Percentiles rank a stretch among this genome's conserved stretches.
Conservation (phyloP, 306 rosid genomes). For the Carpinus viminea region DNA sequence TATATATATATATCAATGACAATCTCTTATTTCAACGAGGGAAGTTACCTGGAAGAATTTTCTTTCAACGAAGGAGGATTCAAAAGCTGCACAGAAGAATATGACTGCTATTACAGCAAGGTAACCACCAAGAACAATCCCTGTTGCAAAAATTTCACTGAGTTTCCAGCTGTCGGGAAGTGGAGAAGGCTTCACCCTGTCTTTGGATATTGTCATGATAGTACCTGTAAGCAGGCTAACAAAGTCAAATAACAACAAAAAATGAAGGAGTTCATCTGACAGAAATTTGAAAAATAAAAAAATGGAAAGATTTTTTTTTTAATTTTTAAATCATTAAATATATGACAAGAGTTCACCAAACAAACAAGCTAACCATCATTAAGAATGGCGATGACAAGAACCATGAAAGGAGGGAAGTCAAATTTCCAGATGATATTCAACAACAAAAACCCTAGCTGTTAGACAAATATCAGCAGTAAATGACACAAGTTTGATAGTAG, state of each 20-base stretch:
- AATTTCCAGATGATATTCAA: slow-evolving; percentile 62
- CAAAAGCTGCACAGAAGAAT: slow-evolving; percentile 47
- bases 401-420: slow-evolving; percentile 82
- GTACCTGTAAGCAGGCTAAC: slow-evolving; percentile 42
- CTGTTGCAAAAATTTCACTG: slow-evolving; percentile 73
- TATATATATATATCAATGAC: not conserved
- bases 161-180: slow-evolving; percentile 77
- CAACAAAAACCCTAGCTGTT: slow-evolving; percentile 69
- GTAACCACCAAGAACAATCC: slow-evolving; percentile 62
- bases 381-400: slow-evolving; percentile 74
- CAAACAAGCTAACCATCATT: slow-evolving; percentile 62
- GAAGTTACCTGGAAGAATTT: slow-evolving; percentile 30
- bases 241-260: not conserved
- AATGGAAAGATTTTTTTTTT: not conserved
- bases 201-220: slow-evolving; percentile 82
- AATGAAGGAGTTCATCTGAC: not conserved
- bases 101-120: slow-evolving; percentile 62
- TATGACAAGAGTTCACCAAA: not conserved
- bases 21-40: not conserved
- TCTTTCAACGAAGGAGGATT: slow-evolving; percentile 44
- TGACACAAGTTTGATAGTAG: slow-evolving; percentile 22
- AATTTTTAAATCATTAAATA: not conserved
- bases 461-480: slow-evolving; percentile 8
- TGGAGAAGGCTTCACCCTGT: slow-evolving; percentile 77
- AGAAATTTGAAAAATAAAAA: not conserved